Evolutionary conservation across 352 stramenopile genomes (phyloP), one percentile per base, ranked within the genome.

Genomic region (Phytophthora hibernalis): DNA sequence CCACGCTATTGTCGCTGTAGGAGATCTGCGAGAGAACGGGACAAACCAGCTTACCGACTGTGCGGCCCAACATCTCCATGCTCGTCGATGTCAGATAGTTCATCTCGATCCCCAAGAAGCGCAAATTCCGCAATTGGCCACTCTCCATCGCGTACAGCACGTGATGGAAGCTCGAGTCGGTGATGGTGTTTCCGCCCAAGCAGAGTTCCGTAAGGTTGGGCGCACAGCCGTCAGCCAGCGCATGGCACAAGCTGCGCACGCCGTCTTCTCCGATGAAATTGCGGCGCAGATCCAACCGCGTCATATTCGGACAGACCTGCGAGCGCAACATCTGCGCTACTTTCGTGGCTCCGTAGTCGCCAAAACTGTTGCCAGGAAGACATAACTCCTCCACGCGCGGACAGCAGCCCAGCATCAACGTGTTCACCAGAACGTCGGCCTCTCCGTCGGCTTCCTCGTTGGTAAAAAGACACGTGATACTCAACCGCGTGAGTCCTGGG

Each of bases 261-360:
- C 87, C 87, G 59, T 91, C 79, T 59, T 96, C 88, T 22, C 85
- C 85, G 48, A 96, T 93, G 66, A 95, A 96, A 54, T 96, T 96
- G 37, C 86, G 84, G 5, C 86, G 82, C 62, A 96, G 52, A 56
- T 96, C 88, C 26, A 96, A 62, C 2, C 85, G 77, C 53, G 81
- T 93, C 16, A 96, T 80, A 54, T 92, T 79, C 9, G 88, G 83
- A 54, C 85, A 96, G 21, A 89, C 80, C 43, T 85, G 70, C n/a
- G 88, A 86, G 11, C 82, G 82, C 44, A 96, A 77, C 82, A 96
- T 86, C 69, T 95, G 82, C 21, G 87, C 81, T 30, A 96, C 77
- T 66, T 94, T 93, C 12, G 82, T 80, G 10, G 86, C 85, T 61
- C 88, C 88, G 31, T 92, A 93, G 72, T 96, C 88, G 2, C 86